Evolutionary conservation across 345 rosid genomes (phyloP).

Genomic region (Trapa bicornis): DNA sequence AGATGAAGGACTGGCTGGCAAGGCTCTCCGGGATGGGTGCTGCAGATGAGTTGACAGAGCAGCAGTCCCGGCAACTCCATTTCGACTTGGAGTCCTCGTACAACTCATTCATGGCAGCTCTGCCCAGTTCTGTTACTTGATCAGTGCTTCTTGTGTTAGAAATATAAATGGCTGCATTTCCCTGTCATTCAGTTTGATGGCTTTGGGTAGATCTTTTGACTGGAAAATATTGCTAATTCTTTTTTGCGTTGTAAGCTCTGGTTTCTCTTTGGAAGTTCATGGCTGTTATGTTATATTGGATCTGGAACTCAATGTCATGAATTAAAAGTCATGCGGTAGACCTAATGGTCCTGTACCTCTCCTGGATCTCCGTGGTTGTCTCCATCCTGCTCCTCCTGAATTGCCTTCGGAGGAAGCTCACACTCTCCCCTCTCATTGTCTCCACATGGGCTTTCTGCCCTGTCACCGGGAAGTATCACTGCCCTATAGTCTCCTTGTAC

Average conservation of each 20-base stretch:
- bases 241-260: background rate
- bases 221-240: background rate
- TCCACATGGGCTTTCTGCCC: slow-evolving; percentile 65
- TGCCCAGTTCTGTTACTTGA: slow-evolving; percentile 72
- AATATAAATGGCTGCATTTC: too few relatives aligned
- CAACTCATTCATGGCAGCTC: slow-evolving; percentile 94
- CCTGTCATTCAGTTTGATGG: too few relatives aligned
- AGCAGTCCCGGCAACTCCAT: slow-evolving; percentile 88
- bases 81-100: slow-evolving; percentile 89
- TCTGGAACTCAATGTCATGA: too few relatives aligned
- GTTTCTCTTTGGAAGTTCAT: background rate
- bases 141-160: background rate
- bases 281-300: background rate
- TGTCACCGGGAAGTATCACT: slow-evolving; percentile 70
- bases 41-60: slow-evolving; percentile 85
- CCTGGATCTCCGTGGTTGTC: slow-evolving; percentile 76
- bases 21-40: slow-evolving; percentile 93
- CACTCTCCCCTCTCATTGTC: slow-evolving; percentile 78
- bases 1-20: slow-evolving; percentile 90
- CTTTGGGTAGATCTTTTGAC: background rate
- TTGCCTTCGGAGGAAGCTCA: slow-evolving; percentile 67
- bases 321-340: too few relatives aligned
- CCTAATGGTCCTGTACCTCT: slow-evolving; percentile 69
- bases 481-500: slow-evolving; percentile 63
- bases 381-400: slow-evolving; percentile 74